Base-by-base conservation (phyloP, 306 rosid species). In the Cercis canadensis region DNA sequence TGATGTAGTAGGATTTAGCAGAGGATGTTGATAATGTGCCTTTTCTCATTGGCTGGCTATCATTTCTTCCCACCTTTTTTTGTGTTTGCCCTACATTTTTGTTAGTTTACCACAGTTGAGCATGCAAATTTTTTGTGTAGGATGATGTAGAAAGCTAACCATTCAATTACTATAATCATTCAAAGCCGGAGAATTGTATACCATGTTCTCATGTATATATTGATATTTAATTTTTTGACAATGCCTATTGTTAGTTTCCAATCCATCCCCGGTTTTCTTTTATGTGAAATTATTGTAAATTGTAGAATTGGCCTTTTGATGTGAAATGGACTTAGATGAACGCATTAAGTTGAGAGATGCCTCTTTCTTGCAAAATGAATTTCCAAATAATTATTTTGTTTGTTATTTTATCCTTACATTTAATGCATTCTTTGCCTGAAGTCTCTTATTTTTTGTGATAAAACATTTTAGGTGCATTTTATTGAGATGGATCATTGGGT, bases 401-500 rank as follows among this genome's bases (percentile, higher is more conserved):
- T 45, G 21, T 65, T 3, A 18, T 44, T 57, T 55, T 62, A 21
- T 46, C 41, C 9, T 10, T 24, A 33, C 8, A 45, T 18, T 7
- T 40, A 17, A 59, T 70, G 24, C 36, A 14, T 34, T n/a, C 29
- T 62, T 59, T n/a, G 7, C 58, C 21, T 43, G 34, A 47, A 62
- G n/a, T 72, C 61, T 52, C 12, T 70, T 71, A 52, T 24, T 24
- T 62, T 55, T 11, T 41, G 21, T 65, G 54, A 41, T 75, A 52
- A 58, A 58, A 63, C 29, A 13, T 69, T 87, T 54, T 73, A 94
- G 97, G 99, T 85, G 50, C 99, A 94, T 74, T 94, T 94, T 78
- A 89, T 94, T 56, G 99, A 94, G 86, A 91, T 91, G 97, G 99
- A 89, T 83, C 97, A 96, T 55, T 94, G 99, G 99, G 96, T 94